Evolutionary conservation across 2,329 filamentous ascomycete genomes (phyloP), one percentile per base, ranked within the genome.

Genomic region (Claviceps pusilla): DNA sequence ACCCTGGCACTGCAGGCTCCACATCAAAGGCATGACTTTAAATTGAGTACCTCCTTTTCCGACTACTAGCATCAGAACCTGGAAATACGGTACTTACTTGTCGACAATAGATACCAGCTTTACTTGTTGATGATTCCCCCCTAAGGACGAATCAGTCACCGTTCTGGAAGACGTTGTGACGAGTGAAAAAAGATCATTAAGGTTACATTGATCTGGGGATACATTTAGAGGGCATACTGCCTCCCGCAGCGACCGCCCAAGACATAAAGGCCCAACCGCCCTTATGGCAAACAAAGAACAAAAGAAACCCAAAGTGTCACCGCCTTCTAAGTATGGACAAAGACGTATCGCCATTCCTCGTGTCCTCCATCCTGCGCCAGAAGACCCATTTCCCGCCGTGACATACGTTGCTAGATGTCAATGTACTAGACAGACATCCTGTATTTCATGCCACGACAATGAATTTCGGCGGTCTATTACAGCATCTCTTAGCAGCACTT

Each of bases 401-500:
- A 7, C 9, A 61, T 67, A 61, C 61, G 64, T 64, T 66, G 60
- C 61, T 60, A 61, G 60, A 60, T 48, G 63, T 64, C 61, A 64
- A 64, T 61, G 59, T 2, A 16, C 14, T 42, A 42, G 41, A 5
- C 61, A 65, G 63, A 68, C 65, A 65, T 63, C 63, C 62, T 61
- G 61, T 65, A 64, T 64, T 64, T 59, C 41, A 24, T 45, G 29
- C n/a, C 45, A 29, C 31, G 33, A 14, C 45, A 42, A 39, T 48
- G 24, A 48, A 53, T 16, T 53, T 29, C 45, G 45, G 35, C 11
- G 14, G 12, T 29, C 42, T 37, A 14, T 65, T 65, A 59, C 57
- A 53, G 60, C 59, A 58, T 58, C 61, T 62, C 69, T 76, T 80
- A 91, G 73, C 87, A 93, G 75, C 88, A 93, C 70, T 87, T 87